Conservation (phyloP, 768 basidiomycete species). For the Boletus speciosus region DNA sequence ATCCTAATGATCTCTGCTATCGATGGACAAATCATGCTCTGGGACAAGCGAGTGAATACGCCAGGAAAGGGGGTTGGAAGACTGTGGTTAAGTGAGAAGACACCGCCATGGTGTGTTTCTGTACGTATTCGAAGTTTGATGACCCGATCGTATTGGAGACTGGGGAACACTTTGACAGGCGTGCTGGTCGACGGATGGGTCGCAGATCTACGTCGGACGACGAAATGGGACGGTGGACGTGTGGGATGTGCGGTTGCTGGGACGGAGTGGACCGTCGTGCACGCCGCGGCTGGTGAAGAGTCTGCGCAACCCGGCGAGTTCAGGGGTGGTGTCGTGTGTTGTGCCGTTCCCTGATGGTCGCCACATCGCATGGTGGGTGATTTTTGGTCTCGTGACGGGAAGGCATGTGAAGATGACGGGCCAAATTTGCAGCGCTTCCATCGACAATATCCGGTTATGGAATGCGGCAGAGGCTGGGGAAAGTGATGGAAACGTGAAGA, state of each 20-base stretch:
- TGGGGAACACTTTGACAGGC: conserved; percentile 50
- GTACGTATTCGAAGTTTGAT: conserved; percentile 44
- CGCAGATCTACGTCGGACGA: conserved; percentile 86
- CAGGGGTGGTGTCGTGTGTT: conserved; percentile 89
- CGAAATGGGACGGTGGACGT: conserved; percentile 89
- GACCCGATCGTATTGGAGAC: conserved; percentile 2
- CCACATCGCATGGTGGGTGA: conserved; percentile 83
- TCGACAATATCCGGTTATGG: conserved; percentile 93
- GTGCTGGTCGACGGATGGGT: conserved; percentile 89
- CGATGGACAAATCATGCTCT: conserved; percentile 89
- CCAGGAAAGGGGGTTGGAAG: conserved; percentile 73
- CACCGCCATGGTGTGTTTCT: conserved; percentile 94
- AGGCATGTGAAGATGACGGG: conserved; percentile 20
- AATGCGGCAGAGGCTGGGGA: conserved; percentile 79
- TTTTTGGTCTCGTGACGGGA: conserved; percentile 9
- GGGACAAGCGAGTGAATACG: conserved; percentile 76
- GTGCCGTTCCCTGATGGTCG: conserved; percentile 89
- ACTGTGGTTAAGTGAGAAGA: conserved; percentile 87
- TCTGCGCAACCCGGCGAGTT: conserved; percentile 80
- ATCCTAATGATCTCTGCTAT: conserved; percentile 84
- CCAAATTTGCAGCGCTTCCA: conserved; percentile 62
- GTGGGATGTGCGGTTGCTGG: conserved; percentile 88
- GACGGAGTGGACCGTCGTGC: conserved; percentile 53
- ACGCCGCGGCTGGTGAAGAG: conserved; percentile 81
- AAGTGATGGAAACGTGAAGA: conserved; percentile 56